These are phyloP conservation scores for Penicilliopsis zonata DNA, from an alignment of 495 filamentous ascomycete genomes.

Conservation along the genomic window DNA sequence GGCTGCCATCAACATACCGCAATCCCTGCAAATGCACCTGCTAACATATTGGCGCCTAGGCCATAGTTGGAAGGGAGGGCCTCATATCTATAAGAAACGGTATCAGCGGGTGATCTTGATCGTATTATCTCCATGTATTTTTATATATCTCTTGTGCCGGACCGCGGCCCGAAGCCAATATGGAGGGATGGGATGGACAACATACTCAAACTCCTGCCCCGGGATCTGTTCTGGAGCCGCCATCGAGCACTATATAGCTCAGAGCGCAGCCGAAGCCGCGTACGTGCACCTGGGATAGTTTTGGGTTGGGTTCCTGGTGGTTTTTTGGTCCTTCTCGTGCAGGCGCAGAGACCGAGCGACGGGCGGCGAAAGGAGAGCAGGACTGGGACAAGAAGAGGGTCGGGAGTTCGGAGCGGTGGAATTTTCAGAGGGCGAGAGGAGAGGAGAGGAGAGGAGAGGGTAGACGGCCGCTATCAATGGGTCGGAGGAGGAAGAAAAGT, in stretches of 20 bases:
- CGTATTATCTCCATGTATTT: background rate
- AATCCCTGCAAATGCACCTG: conserved; percentile 94
- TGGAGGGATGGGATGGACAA: conserved; percentile 4
- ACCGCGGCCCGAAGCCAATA: conserved; percentile 1
- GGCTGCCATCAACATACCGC: conserved; percentile 48
- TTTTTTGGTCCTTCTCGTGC: background rate
- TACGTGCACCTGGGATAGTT: conserved; percentile 1
- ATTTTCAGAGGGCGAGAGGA: background rate
- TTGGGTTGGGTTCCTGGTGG: conserved; percentile 1
- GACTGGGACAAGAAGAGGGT: conserved; percentile 2
- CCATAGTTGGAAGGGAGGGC: conserved; percentile 58
- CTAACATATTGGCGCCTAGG: conserved; percentile 67
- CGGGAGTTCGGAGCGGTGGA: background rate
- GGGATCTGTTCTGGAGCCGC: conserved; percentile 25
- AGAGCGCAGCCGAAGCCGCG: conserved; percentile 20
- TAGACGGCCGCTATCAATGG: background rate
- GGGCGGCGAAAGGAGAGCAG: conserved; percentile 1
- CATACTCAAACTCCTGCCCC: conserved; percentile 35
- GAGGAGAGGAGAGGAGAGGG: conserved; percentile 2
- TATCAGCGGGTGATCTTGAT: conserved; percentile 9
- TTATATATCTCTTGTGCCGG: background rate
- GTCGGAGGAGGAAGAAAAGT: conserved; percentile 1
- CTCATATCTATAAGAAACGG: conserved; percentile 44
- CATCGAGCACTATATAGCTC: conserved; percentile 32
- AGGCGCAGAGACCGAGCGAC: background rate